phyloP scores from a whole-genome alignment of 2,329 filamentous ascomycete species.

The Diaporthe caulivora region DNA sequence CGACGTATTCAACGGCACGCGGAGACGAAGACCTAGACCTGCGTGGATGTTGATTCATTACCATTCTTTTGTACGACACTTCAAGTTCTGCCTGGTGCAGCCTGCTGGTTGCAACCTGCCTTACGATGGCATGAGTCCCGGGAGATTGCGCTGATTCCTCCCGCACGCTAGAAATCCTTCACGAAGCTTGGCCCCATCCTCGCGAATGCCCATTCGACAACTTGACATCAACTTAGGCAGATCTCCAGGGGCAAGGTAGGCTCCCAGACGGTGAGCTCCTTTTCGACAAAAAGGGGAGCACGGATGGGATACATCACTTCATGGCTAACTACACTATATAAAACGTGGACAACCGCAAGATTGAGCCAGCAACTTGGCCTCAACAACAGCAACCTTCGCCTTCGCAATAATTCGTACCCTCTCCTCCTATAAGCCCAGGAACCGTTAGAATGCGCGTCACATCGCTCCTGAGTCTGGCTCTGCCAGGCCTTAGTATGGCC shows the following conservation, averaged over 20 bases:
- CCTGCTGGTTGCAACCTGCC: neutral
- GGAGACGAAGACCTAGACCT: too few species aligned
- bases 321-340: too few species aligned
- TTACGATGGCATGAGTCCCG: neutral
- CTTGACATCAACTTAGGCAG: neutral
- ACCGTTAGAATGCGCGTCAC: slow-evolving; percentile 6
- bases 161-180: slow-evolving; percentile 14
- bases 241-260: slow-evolving; percentile 13
- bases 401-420: neutral
- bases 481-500: slow-evolving; percentile 15
- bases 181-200: neutral
- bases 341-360: neutral
- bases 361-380: neutral
- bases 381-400: neutral
- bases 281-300: neutral
- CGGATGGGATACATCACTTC: too few species aligned
- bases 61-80: too few species aligned
- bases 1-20: too few species aligned
- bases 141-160: slow-evolving; percentile 5
- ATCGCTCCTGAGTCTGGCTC: slow-evolving; percentile 1
- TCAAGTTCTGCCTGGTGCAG: slow-evolving; percentile 14
- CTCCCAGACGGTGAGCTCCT: neutral
- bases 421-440: too few species aligned
- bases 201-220: neutral
- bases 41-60: too few species aligned